Evolutionary conservation across 2,329 filamentous ascomycete genomes (phyloP), one percentile per base, ranked within the genome.

Genomic region (Thielaviopsis punctulata): DNA sequence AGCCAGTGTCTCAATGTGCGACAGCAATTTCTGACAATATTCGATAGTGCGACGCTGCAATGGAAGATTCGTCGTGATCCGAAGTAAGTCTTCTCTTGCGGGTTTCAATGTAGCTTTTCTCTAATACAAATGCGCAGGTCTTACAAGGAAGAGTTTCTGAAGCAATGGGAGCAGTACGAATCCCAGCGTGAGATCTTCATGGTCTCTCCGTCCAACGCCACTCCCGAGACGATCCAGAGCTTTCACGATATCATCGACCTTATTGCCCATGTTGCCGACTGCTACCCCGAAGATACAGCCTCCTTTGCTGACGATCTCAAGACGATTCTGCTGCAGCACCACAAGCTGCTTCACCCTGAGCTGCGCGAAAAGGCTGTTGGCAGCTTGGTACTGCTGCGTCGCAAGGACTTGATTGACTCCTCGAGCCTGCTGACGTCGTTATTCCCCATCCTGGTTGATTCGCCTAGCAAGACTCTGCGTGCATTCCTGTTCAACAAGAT

Each of bases 361-460:
- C 67, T 98, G 60, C 77, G 92, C 36, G 92, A 96, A 66, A 96
- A 96, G 75, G 79, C 96, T 53, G 90, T 96, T 1, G 86, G 86
- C 48, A 93, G 86, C 64, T 69, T 98, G 60, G 85, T 93, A 24
- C 71, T 98, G 48, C 68, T 98, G 57, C 76, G 86, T 54, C 86
- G 89, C 64, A 98, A 98, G 67, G 88, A 95, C 4, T 77, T 95
- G 45, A 82, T 98, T 57, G 84, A 95, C 64, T 95, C 89, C 22
- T 75, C 80, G 45, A 80, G 75, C 58, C 76, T 96, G 1, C 75
- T 96, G 45, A 90, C 92, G 55, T 89, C 87, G 0, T 73, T 96
- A n/a, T 95, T 96, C 66, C 90, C 90, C 0, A 86, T 98, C 59
- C 77, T 98, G 33, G 82, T 95, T 6, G 76, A 84, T n/a, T 95